Evolutionary conservation across 345 rosid species (phyloP).

Genomic region (Diplotaxis tenuifolia): DNA sequence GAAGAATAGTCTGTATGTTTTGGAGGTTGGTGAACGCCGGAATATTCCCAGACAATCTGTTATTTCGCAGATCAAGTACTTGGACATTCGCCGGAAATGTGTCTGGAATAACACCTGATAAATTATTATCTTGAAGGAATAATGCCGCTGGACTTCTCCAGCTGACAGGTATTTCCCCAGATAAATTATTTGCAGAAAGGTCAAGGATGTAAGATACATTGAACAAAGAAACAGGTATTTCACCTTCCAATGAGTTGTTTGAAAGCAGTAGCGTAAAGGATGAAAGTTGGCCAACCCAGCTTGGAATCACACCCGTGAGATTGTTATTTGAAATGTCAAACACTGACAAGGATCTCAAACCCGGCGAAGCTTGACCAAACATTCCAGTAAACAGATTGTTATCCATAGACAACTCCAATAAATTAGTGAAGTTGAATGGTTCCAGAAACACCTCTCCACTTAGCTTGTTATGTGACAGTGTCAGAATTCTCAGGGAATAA

Average conservation of each 20-base stretch:
- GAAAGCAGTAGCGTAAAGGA: neutral
- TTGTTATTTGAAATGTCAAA: neutral
- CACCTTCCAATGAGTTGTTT: neutral
- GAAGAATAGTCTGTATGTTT: neutral
- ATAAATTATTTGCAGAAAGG: neutral
- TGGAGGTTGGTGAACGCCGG: neutral
- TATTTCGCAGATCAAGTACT: neutral
- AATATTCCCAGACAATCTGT: neutral
- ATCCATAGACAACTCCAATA: neutral
- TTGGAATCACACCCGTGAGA: neutral
- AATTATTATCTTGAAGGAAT: neutral
- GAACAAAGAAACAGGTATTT: neutral
- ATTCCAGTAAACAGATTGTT: neutral
- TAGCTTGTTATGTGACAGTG: neutral
- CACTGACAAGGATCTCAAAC: neutral
- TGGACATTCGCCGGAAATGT: neutral
- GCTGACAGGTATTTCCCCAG: no score
- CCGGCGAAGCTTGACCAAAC: neutral
- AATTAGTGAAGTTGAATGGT: neutral
- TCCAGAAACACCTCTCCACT: neutral
- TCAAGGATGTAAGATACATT: neutral
- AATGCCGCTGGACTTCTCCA: no score
- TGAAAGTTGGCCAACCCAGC: neutral
- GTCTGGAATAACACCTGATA: neutral
- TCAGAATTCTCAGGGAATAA: neutral